Percentiles rank a stretch among this genome's conserved stretches.
Conservation (phyloP, 306 rosid genomes). For the Inga oerstediana region DNA sequence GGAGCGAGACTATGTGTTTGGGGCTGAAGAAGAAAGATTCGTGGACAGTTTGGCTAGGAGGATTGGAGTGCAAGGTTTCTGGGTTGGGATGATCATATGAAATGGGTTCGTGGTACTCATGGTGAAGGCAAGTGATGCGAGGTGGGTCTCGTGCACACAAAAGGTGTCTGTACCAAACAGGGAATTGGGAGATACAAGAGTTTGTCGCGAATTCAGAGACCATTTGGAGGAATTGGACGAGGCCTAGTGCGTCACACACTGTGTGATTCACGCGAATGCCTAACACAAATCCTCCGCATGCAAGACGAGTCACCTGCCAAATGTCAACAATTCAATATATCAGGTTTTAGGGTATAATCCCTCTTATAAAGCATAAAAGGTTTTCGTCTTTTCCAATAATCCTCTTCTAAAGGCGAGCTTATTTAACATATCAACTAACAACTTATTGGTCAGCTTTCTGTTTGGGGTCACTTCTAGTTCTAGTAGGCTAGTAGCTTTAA, state of each 20-base stretch:
- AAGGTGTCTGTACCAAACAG: constrained; percentile 31
- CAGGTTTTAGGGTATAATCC: too few species aligned
- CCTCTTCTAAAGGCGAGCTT: too few species aligned
- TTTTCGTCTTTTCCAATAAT: too few species aligned
- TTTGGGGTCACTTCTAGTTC: too few species aligned
- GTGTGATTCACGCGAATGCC: constrained; percentile 28
- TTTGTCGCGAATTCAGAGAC: constrained; percentile 15
- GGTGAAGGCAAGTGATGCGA: constrained; percentile 15
- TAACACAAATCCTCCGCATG: constrained; percentile 35
- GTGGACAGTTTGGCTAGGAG: neutral
- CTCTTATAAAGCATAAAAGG: too few species aligned
- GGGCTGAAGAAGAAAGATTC: constrained; percentile 29
- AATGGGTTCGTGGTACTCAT: constrained; percentile 4
- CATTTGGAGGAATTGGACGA: constrained; percentile 28
- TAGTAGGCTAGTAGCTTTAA: too few species aligned
- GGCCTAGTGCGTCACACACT: constrained; percentile 17
- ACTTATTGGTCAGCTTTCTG: too few species aligned
- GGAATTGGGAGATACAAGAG: neutral
- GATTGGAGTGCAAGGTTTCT: neutral
- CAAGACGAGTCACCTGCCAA: neutral
- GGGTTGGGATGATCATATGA: neutral
- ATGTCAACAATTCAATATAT: neutral
- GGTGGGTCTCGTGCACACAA: constrained; percentile 22
- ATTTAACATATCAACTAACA: too few species aligned
- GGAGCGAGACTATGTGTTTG: neutral